Evolutionary conservation across 225 moss, liverwort and hornwort species (phyloP).

Genomic region (Polytrichum formosum): DNA sequence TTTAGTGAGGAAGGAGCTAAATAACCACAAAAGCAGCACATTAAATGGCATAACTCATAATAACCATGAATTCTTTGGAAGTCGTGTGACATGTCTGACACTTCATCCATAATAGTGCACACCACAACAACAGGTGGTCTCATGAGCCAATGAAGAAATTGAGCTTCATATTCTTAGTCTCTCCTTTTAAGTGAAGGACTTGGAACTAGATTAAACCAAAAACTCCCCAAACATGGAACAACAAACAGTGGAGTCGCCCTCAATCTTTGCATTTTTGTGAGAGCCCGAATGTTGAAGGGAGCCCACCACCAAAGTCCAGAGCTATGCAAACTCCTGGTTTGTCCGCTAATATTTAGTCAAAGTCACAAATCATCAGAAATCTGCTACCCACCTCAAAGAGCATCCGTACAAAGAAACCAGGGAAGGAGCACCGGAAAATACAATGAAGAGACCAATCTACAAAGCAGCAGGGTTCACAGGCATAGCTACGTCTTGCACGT

Average conservation of each 20-base stretch:
- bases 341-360: not conserved
- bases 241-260: conserved; percentile 8
- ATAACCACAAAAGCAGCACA: too few relatives aligned
- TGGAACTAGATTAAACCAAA: not conserved
- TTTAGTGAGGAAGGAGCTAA: too few relatives aligned
- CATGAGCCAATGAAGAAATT: not conserved
- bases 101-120: too few relatives aligned
- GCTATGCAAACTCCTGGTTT: conserved; percentile 30
- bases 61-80: too few relatives aligned
- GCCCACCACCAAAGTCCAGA: conserved; percentile 32
- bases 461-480: not conserved
- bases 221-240: not conserved
- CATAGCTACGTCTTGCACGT: too few relatives aligned
- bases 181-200: not conserved
- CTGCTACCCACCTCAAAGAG: too few relatives aligned
- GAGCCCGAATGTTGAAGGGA: conserved; percentile 30
- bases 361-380: too few relatives aligned
- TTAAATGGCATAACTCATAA: too few relatives aligned
- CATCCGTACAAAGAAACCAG: too few relatives aligned
- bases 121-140: not conserved
- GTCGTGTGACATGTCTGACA: too few relatives aligned
- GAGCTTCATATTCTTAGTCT: not conserved
- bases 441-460: not conserved
- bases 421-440: too few relatives aligned
- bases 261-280: conserved; percentile 17